Conservation (phyloP, 768 basidiomycete genomes). For the Thelephora ganbajun region DNA sequence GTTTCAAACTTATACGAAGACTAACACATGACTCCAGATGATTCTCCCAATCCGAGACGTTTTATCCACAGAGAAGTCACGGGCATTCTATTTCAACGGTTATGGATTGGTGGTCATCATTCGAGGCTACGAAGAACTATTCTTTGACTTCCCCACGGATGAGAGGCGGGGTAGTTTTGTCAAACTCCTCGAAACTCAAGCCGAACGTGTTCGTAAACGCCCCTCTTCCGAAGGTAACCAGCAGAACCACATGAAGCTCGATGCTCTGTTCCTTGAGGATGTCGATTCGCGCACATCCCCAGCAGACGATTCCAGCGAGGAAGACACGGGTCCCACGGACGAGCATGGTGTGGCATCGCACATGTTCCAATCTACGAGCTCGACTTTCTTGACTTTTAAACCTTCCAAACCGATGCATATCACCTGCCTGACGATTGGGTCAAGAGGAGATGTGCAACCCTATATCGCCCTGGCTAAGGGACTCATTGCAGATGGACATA, state of each 20-base stretch:
- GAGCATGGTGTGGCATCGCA: slow-evolving; percentile 49
- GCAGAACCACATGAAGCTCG: slow-evolving; percentile 41
- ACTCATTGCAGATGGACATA: slow-evolving; percentile 80
- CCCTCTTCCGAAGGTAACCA: slow-evolving; percentile 28
- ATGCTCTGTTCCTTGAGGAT: slow-evolving; percentile 76
- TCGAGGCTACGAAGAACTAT: slow-evolving; percentile 93
- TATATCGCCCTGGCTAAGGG: slow-evolving; percentile 95
- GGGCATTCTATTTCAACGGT: slow-evolving; percentile 81
- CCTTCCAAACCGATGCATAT: slow-evolving; percentile 75
- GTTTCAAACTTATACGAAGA: neutral
- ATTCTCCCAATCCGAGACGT: slow-evolving; percentile 85
- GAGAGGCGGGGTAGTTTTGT: slow-evolving; percentile 74
- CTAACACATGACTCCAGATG: slow-evolving; percentile 46
- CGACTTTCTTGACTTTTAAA: slow-evolving; percentile 94
- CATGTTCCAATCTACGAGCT: slow-evolving; percentile 94
- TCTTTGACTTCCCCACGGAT: slow-evolving; percentile 83
- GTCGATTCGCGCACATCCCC: slow-evolving; percentile 30
- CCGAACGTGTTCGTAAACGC: slow-evolving; percentile 54
- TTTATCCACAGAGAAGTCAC: slow-evolving; percentile 68
- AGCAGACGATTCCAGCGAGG: slow-evolving; percentile 20
- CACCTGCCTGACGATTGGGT: slow-evolving; percentile 93
- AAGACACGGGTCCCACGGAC: slow-evolving; percentile 2
- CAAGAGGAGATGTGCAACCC: slow-evolving; percentile 94
- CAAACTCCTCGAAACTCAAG: slow-evolving; percentile 58
- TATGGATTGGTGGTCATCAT: slow-evolving; percentile 83